phyloP scores from a whole-genome alignment of 2,329 filamentous ascomycete genomes.

The Sporothrix curviconia region DNA sequence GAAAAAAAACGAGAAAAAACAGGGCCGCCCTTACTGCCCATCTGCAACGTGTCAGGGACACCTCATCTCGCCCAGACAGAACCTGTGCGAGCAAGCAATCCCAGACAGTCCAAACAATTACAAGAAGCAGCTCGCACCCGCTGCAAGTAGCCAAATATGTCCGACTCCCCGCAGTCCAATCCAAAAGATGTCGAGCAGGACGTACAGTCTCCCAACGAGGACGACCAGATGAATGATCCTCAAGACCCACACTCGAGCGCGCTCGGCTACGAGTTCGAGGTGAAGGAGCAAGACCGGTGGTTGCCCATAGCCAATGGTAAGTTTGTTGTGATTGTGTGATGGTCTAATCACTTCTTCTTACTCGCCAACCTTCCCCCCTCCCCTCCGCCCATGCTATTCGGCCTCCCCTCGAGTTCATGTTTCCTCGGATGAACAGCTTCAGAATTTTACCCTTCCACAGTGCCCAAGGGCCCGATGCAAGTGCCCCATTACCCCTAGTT shows the following conservation, averaged over 20 bases:
- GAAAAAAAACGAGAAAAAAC: no score
- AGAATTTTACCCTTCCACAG: background rate
- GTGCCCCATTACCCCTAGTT: no score
- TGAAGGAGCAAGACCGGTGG: constrained; percentile 99
- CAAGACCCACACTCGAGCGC: constrained; percentile 70
- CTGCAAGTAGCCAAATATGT: constrained; percentile 82
- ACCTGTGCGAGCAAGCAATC: constrained; percentile 51
- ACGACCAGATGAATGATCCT: constrained; percentile 86
- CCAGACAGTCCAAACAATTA: constrained; percentile 50
- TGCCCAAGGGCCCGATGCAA: no score
- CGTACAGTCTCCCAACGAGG: constrained; percentile 89
- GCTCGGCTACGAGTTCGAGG: constrained; percentile 87
- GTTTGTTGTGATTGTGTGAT: constrained; percentile 40
- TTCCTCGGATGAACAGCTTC: background rate
- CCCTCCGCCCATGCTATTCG: no score
- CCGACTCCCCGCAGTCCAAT: constrained; percentile 76
- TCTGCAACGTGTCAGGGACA: constrained; percentile 58
- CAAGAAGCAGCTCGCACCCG: constrained; percentile 55
- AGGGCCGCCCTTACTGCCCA: constrained; percentile 39
- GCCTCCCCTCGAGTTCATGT: no score
- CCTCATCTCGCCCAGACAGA: constrained; percentile 46
- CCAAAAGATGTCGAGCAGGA: constrained; percentile 91
- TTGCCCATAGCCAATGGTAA: constrained; percentile 99
- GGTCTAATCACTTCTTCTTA: constrained; percentile 21
- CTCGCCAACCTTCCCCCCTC: background rate